A percentile compares a stretch with the other conserved stretches of the same genome.
Conservation (phyloP, 1,284 basidiomycete species). For the Malassezia psittaci region DNA sequence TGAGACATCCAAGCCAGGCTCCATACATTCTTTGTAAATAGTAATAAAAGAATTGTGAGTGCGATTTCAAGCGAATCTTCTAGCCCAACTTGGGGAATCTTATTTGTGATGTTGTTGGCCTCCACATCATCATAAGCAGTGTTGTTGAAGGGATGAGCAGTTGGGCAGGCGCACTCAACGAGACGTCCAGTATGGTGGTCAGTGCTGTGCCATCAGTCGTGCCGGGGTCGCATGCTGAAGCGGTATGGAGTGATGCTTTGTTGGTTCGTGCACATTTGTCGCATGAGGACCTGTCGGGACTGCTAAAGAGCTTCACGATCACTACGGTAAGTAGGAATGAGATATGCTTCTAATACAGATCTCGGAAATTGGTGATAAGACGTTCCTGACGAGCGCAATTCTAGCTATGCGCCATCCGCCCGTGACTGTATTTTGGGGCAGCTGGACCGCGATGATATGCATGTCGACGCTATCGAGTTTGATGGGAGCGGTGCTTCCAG, state of each 20-base stretch:
- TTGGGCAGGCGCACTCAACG: too few species aligned
- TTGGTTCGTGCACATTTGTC: conserved; percentile 1
- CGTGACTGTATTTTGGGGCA: conserved; percentile 73
- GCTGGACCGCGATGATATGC: conserved; percentile 72
- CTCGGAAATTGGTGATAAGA: conserved; percentile 73
- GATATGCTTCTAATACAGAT: conserved; percentile 23
- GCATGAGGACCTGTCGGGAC: conserved; percentile 3
- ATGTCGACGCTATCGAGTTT: conserved; percentile 56
- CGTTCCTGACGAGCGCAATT: conserved; percentile 91
- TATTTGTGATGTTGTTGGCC: too few species aligned
- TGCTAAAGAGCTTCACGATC: conserved; percentile 14
- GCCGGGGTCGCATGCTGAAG: not conserved
- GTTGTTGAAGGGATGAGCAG: too few species aligned
- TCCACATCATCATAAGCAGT: too few species aligned
- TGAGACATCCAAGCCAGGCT: not conserved
- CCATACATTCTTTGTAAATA: not conserved
- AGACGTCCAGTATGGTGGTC: too few species aligned
- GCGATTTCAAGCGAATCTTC: too few species aligned
- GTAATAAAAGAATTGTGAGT: not conserved
- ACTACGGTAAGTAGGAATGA: not conserved
- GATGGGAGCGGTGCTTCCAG: conserved; percentile 40
- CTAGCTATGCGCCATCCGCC: conserved; percentile 89
- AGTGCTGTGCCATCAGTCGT: not conserved
- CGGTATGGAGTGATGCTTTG: not conserved
- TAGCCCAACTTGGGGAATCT: too few species aligned